These are phyloP conservation scores for Penicillium bialowiezense DNA, from an alignment of 495 filamentous ascomycete species.

Conservation along the genomic window DNA sequence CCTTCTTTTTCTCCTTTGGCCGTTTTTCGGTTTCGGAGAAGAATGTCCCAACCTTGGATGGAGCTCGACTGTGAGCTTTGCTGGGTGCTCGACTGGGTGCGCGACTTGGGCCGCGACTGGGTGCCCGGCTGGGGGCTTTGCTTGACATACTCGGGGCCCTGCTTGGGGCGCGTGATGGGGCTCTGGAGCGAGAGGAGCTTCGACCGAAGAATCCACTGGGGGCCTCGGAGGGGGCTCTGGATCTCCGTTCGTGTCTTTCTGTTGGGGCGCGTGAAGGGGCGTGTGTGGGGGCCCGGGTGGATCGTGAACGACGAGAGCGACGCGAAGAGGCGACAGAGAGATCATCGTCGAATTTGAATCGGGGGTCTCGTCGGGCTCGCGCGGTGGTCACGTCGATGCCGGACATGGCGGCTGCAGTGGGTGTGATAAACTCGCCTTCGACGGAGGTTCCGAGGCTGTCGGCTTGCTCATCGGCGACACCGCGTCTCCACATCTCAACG, in stretches of 20 bases:
- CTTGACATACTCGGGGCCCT: conserved; percentile 16
- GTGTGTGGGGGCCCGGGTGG: conserved; percentile 13
- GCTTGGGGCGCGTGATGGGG: conserved; percentile 19
- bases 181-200: conserved; percentile 16
- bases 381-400: conserved; percentile 46
- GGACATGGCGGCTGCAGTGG: conserved; percentile 63
- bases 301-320: conserved; percentile 37
- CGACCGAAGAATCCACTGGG: conserved; percentile 17
- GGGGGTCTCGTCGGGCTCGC: conserved; percentile 30
- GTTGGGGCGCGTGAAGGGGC: conserved; percentile 14
- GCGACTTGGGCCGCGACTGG: background rate
- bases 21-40: conserved; percentile 32
- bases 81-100: conserved; percentile 1
- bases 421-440: conserved; percentile 84
- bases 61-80: background rate
- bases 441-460: conserved; percentile 63
- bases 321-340: conserved; percentile 35
- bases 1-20: conserved; percentile 41
- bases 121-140: conserved; percentile 7
- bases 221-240: conserved; percentile 13
- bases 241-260: conserved; percentile 18
- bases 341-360: conserved; percentile 42
- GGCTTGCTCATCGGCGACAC: conserved; percentile 68
- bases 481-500: conserved; percentile 84
- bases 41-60: conserved; percentile 22